Evolutionary conservation across 2,329 filamentous ascomycete species (phyloP).

Genomic region (Furcasterigmium furcatum): DNA sequence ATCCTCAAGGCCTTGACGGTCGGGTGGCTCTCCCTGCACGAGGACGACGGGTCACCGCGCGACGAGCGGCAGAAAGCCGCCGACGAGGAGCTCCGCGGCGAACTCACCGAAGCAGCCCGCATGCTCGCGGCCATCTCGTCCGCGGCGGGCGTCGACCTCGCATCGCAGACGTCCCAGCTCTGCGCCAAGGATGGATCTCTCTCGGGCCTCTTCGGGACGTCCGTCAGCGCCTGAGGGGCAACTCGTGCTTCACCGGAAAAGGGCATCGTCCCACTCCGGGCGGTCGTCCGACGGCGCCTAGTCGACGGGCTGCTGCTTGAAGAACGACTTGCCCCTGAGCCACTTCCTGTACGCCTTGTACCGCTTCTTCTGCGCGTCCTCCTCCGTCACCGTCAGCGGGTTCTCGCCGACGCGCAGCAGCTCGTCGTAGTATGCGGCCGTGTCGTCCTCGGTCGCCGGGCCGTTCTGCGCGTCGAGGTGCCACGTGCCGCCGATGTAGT

Average conservation of each 20-base stretch:
- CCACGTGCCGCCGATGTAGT: constrained; percentile 72
- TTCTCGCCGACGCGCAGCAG: constrained; percentile 76
- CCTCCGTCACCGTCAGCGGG: constrained; percentile 81
- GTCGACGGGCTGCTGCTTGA: constrained; percentile 78
- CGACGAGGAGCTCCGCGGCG: constrained; percentile 21
- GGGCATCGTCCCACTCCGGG: not conserved
- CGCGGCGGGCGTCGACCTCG: constrained; percentile 17
- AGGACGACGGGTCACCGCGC: constrained; percentile 23
- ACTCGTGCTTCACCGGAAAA: not conserved
- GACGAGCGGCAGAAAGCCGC: constrained; percentile 2
- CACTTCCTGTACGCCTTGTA: constrained; percentile 97
- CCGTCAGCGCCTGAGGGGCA: not conserved
- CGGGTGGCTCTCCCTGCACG: constrained; percentile 59
- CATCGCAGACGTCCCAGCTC: constrained; percentile 25
- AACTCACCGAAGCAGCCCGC: constrained; percentile 27
- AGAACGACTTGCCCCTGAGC: constrained; percentile 90
- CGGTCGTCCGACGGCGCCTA: constrained; percentile 24
- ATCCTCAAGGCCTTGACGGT: constrained; percentile 59
- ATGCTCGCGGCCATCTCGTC: constrained; percentile 20
- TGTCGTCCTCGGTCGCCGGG: constrained; percentile 57
- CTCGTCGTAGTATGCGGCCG: constrained; percentile 66
- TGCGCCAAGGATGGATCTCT: constrained; percentile 22
- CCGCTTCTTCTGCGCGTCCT: constrained; percentile 85
- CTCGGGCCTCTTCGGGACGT: constrained; percentile 12
- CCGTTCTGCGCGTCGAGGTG: constrained; percentile 1